Evolutionary conservation across 2,329 filamentous ascomycete genomes (phyloP).

Genomic region (Aureobasidium lini): DNA sequence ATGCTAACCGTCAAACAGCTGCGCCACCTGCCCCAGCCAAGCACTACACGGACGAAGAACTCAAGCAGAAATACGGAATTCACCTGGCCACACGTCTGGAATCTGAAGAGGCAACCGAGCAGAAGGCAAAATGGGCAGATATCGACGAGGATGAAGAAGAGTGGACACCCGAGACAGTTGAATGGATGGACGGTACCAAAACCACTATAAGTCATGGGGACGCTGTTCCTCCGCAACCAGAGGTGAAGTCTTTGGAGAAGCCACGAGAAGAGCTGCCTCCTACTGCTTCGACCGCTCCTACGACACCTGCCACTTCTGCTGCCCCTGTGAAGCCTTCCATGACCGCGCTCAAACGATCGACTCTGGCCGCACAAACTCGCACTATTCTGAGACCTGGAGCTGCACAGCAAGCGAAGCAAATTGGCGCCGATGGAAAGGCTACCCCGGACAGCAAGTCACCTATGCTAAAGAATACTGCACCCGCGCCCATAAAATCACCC

Average conservation of each 20-base stretch:
- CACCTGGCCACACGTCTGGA: conserved; percentile 74
- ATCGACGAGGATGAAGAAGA: conserved; percentile 85
- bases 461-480: conserved; percentile 62
- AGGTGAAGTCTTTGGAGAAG: conserved; percentile 14
- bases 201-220: conserved; percentile 38
- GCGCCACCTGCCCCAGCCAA: conserved; percentile 63
- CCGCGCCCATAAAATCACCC: conserved; percentile 74
- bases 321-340: conserved; percentile 21
- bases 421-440: conserved; percentile 41
- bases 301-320: conserved; percentile 10
- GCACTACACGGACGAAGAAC: conserved; percentile 78
- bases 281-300: not conserved
- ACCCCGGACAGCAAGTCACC: conserved; percentile 57
- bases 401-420: conserved; percentile 30
- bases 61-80: conserved; percentile 76
- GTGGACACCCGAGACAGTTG: conserved; percentile 77
- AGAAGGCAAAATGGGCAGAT: conserved; percentile 78
- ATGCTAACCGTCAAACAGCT: conserved; percentile 35
- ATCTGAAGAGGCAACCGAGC: conserved; percentile 55
- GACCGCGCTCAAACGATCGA: conserved; percentile 28
- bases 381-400: conserved; percentile 44
- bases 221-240: conserved; percentile 11
- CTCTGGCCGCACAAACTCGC: conserved; percentile 31
- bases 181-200: conserved; percentile 84
- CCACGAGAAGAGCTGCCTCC: conserved; percentile 17